Evolutionary conservation across 257 asterid species (phyloP).

Genomic region (Linaria vulgaris): DNA sequence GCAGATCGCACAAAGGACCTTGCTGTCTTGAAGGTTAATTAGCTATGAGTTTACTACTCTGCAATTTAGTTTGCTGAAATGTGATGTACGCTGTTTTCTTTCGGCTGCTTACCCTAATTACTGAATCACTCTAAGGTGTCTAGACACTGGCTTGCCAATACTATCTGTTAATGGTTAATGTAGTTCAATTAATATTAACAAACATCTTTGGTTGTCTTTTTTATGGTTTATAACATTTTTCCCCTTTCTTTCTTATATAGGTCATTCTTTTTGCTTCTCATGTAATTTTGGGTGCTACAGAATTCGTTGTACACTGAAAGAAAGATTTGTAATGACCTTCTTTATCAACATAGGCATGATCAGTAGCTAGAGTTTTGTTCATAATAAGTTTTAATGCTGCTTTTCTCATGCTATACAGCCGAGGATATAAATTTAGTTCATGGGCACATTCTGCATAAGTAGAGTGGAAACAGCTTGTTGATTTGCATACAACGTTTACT

Average conservation of each 20-base stretch:
- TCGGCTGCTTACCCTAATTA: neutral
- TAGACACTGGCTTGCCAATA: too few species aligned
- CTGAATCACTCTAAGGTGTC: neutral
- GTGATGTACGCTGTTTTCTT: neutral
- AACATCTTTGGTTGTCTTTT: neutral
- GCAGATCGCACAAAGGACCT: constrained; percentile 99
- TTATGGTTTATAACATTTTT: neutral
- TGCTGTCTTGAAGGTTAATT: constrained; percentile 82
- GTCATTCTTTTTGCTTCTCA: too few species aligned
- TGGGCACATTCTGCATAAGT: neutral
- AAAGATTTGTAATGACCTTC: too few species aligned
- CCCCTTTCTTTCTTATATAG: too few species aligned
- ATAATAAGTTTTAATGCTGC: neutral
- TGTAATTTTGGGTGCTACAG: too few species aligned
- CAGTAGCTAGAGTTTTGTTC: too few species aligned
- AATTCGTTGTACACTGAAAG: too few species aligned
- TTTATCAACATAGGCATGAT: too few species aligned
- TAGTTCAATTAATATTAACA: too few species aligned
- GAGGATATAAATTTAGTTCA: neutral
- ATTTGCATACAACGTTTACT: neutral
- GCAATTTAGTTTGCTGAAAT: neutral
- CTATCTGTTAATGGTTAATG: too few species aligned
- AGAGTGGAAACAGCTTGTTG: neutral
- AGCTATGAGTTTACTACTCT: constrained; percentile 18
- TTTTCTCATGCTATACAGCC: neutral